Evolutionary conservation across 1,284 basidiomycete genomes (phyloP), one percentile per base, ranked within the genome.

Genomic region (Entoloma clypeatum): DNA sequence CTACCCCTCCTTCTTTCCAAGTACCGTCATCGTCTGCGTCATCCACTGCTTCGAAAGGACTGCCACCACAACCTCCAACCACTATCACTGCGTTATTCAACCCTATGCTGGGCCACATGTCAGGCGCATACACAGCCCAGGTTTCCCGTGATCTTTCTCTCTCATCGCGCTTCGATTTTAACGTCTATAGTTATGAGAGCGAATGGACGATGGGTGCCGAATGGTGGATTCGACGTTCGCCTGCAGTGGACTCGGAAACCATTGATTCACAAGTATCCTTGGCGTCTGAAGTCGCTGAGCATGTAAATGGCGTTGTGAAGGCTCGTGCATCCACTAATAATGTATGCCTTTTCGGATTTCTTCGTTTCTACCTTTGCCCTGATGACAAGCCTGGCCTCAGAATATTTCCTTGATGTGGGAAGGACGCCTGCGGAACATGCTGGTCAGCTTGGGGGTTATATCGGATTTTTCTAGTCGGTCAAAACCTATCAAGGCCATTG

Each of bases 131-230:
- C 60, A 86, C 92, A 0, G 92, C 94, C 1, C 81, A 85, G 36
- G 83, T 93, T 18, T 88, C 89, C 1, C 76, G 77, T 2, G 90
- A 95, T 59, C 77, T 98, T n/a, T 82, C 90, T 0, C 64, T 97
- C 5, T 87, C 88, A 40, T 90, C 92, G 2, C 77, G 95, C 11
- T 98, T 95, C 59, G 93, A 97, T 58, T 93, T 98, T 64, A 99
- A 99, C 56, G 80, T 95, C 18, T 97, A 96, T 59, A 93, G 89
- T 58, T 98, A 95, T 63, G 92, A 96, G 54, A 92, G 89, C 57
- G 94, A 97, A 60, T 87, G 93, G 80, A 86, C 90, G 4, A 75
- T 98, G 63, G 95, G 91, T n/a, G 85, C 86, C 2, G 92, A 94
- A 62, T 93, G 89, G 87, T 93, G 90, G 89, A 75, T 92, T 54